phyloP scores from a whole-genome alignment of 352 stramenopile genomes.

The Phytophthora syringae region DNA sequence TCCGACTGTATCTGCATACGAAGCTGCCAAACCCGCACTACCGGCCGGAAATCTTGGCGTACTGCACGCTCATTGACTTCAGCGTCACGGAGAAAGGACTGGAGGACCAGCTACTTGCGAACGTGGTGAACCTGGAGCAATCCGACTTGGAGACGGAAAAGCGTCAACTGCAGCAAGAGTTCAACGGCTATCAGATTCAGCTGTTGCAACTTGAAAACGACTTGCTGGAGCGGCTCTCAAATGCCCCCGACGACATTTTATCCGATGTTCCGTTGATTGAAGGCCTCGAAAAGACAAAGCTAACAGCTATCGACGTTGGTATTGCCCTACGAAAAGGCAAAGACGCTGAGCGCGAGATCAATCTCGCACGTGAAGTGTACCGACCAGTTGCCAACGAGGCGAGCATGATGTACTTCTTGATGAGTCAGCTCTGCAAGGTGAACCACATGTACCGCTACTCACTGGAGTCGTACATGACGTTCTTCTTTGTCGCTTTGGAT shows the following conservation, averaged over 20 bases:
- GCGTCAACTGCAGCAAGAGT: slow-evolving; percentile 87
- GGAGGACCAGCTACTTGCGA: slow-evolving; percentile 90
- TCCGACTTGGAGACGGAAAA: slow-evolving; percentile 90
- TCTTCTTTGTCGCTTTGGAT: slow-evolving; percentile 87
- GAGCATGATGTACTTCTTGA: slow-evolving; percentile 93
- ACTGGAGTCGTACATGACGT: slow-evolving; percentile 91
- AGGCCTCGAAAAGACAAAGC: slow-evolving; percentile 91
- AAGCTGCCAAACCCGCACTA: slow-evolving; percentile 94
- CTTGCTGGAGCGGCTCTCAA: slow-evolving; percentile 90
- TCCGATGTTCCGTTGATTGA: slow-evolving; percentile 93
- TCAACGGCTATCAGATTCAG: slow-evolving; percentile 94
- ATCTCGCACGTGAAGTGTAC: slow-evolving; percentile 92
- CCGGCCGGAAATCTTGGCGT: slow-evolving; percentile 90
- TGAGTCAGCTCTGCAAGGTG: slow-evolving; percentile 88
- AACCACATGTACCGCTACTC: slow-evolving; percentile 96
- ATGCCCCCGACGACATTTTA: slow-evolving; percentile 92
- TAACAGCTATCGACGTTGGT: slow-evolving; percentile 88
- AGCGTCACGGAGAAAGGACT: slow-evolving; percentile 92
- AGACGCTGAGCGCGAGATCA: slow-evolving; percentile 92
- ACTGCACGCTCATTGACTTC: slow-evolving; percentile 95
- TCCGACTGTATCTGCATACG: slow-evolving; percentile 91
- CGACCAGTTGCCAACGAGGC: slow-evolving; percentile 88
- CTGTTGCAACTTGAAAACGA: slow-evolving; percentile 90
- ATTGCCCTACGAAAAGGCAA: slow-evolving; percentile 84
- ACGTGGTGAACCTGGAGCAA: slow-evolving; percentile 92